Evolutionary conservation across 306 rosid species (phyloP), one percentile per base, ranked within the genome.

Genomic region (Prunus mume): DNA sequence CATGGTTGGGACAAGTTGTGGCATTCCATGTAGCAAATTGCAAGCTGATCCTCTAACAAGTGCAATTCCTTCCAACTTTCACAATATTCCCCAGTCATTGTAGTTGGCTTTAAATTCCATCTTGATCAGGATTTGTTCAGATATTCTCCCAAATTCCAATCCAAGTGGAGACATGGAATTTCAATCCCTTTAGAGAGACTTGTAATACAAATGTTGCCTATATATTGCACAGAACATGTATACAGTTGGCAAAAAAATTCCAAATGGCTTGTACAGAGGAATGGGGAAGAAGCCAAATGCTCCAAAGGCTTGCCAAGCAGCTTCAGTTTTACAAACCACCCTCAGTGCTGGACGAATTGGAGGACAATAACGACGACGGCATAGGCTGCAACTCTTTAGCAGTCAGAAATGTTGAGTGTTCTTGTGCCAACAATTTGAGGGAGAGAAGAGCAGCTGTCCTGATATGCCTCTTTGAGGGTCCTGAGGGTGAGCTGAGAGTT

Each of bases 371-470:
- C 2, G 25, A 17, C 14, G 1, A 14, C 14, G 34, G 7, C 9
- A 3, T 25, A 28, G 49, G 55, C 43, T 27, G 38, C 70, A 52
- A 61, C 38, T 55, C 56, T 13, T 20, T 52, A 49, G 28, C 24
- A 47, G 52, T 13, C 5, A 12, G 14, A 28, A 46, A 27, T 4
- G 74, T 47, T 57, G 56, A 22, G 75, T 8, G 28, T 45, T 45
- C 50, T 25, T 28, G 24, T 55, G 73, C 19, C 2, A 77, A 61
- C 20, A 77, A 61, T 17, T 18, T 75, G 46, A 50, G 56, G 20
- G 45, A 69, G 72, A 77, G 82, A 80, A 77, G 83, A 81, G 85
- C 83, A 22, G 88, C 88, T 47, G 83, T 84, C 41, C 68, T 84
- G 28, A 69, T 78, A 63, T 84, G 88, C 60, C 76, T 84, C 68